Percentiles rank a stretch among this genome's conserved stretches.
phyloP scores from a whole-genome alignment of 805 yeast species.

The Candida krabiensis region DNA sequence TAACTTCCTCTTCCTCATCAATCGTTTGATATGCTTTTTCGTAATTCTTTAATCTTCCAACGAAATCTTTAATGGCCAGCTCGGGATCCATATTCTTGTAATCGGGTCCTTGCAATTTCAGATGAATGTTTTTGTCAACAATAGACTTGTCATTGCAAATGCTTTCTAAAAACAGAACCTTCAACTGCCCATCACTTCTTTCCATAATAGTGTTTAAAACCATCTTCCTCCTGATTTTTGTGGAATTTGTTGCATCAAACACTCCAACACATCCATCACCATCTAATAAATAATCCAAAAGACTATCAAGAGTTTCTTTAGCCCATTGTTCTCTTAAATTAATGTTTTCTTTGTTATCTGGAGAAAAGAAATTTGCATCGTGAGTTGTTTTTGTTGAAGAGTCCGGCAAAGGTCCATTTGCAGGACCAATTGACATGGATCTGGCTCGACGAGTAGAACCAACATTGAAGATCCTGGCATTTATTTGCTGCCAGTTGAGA shows the following conservation, averaged over 20 bases:
- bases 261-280: constrained; percentile 93
- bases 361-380: constrained; percentile 82
- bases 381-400: constrained; percentile 41
- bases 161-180: constrained; percentile 83
- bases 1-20: constrained; percentile 65
- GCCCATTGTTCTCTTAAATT: constrained; percentile 92
- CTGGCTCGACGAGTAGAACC: constrained; percentile 91
- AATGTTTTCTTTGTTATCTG: constrained; percentile 65
- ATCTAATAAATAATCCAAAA: constrained; percentile 74
- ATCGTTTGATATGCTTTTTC: constrained; percentile 89
- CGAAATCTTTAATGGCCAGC: constrained; percentile 76
- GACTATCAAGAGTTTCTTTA: constrained; percentile 82
- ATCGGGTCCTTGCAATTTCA: constrained; percentile 92
- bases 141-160: constrained; percentile 78
- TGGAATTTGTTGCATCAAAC: constrained; percentile 81
- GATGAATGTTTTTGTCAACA: constrained; percentile 75
- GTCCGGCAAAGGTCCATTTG: constrained; percentile 60
- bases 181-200: constrained; percentile 59
- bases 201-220: constrained; percentile 58
- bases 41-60: constrained; percentile 77
- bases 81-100: constrained; percentile 84
- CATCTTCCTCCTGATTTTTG: constrained; percentile 59
- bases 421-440: constrained; percentile 65
- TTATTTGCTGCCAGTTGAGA: constrained; percentile 92
- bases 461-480: constrained; percentile 87